These are phyloP conservation scores for Isoetes engelmannii DNA, from an alignment of 83 land plant genomes.

Conservation along the genomic window DNA sequence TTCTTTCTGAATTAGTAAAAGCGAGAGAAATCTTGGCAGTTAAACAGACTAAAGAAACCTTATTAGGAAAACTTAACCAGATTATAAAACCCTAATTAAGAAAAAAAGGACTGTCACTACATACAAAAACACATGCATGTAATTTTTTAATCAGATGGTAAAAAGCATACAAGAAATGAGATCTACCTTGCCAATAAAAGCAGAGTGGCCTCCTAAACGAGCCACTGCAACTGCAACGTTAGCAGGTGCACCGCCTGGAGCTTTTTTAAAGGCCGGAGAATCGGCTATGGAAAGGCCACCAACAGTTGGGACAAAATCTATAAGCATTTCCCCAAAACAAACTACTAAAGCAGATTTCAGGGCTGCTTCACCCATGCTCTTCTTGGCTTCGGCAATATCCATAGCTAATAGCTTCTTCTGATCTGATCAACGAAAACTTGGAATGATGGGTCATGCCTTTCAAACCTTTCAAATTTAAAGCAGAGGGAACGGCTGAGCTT, in stretches of 20 bases:
- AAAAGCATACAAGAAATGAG: background rate
- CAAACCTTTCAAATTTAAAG: too few species aligned
- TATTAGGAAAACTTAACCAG: background rate
- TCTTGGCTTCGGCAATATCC: too few species aligned
- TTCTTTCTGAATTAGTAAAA: too few species aligned
- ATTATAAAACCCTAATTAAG: background rate
- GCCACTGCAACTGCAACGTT: conserved; percentile 12
- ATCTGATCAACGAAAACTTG: too few species aligned
- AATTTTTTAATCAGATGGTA: background rate
- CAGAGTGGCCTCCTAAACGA: conserved; percentile 13
- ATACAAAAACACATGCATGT: background rate
- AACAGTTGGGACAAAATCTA: conserved; percentile 5
- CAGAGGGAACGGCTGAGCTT: too few species aligned
- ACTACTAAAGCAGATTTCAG: conserved; percentile 5
- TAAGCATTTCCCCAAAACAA: conserved; percentile 10
- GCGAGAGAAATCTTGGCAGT: background rate
- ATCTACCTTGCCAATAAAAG: conserved; percentile 11
- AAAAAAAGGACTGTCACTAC: background rate
- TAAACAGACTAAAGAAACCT: background rate
- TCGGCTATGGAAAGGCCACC: conserved; percentile 15
- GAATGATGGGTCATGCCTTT: too few species aligned
- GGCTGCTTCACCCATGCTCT: too few species aligned
- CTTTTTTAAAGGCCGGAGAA: conserved; percentile 17
- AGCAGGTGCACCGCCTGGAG: conserved; percentile 14
- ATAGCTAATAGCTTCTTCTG: too few species aligned